Base-by-base conservation (phyloP, 352 stramenopile species). In the Phytopythium aichiense region DNA sequence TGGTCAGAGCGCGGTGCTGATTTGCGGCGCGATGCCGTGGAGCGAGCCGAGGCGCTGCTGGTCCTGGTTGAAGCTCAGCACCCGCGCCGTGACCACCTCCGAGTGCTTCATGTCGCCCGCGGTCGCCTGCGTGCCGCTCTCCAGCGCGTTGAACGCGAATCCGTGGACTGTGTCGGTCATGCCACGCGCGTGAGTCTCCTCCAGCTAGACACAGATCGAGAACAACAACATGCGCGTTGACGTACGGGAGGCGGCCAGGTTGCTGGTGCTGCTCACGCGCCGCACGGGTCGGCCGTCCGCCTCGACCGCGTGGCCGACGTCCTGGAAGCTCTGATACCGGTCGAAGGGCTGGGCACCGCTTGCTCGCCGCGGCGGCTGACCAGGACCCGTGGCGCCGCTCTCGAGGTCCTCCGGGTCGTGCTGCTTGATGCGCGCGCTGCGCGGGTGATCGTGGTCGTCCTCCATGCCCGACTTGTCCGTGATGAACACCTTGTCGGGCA, bases 141-240 rank as follows among this genome's bases (percentile, higher is more conserved):
- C 67, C 23, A 72, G 38, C 45, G 64, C 67, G 49, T 77, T 77
- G 50, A 74, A 77, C 7, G 67, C 70, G 51, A 77, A 77, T 45
- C 70, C 71, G 43, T 61, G 72, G 16, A 51, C 67, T 77, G 51
- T n/a, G 2, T 1, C 11, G 9, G 13, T 3, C 37, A 63, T 54
- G 25, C 28, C 28, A 31, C 28, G 7, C 28, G 28, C 30, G 46
- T 53, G 11, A 7, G 46, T 31, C 22, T 46, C 40, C 12, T 28
- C n/a, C 43, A 16, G 18, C 18, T 20, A 43, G 33, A 42, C 16
- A 35, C n/a, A 53, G 48, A 59, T 30, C 12, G 28, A 40, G 4
- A 37, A 46, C 31, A 49, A 31, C 35, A 53, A 28, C 45, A 51
- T 4, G 16, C 13, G 3, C 42, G 28, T 11, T 33, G 23, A 68